phyloP scores from a whole-genome alignment of 1,139 yeast genomes.

The Hemisphaericaspora xylanilytica region DNA sequence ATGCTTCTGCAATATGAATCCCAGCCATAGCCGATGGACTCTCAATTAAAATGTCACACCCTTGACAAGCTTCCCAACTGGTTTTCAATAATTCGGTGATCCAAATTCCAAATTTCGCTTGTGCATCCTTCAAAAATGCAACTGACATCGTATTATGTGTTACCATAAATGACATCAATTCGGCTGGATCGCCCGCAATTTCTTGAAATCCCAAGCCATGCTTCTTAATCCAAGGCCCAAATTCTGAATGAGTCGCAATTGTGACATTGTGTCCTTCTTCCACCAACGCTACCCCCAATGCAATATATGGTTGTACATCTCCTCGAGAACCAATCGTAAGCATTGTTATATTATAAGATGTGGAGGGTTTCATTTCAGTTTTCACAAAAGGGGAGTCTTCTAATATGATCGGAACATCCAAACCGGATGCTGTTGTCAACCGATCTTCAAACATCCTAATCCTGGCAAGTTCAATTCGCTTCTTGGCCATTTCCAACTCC shows the following conservation, averaged over 20 bases:
- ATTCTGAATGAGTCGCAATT: slow-evolving; percentile 84
- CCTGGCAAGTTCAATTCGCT: slow-evolving; percentile 47
- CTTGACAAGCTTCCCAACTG: slow-evolving; percentile 86
- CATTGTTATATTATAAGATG: slow-evolving; percentile 60
- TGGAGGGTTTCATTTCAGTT: slow-evolving; percentile 51
- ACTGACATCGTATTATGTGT: slow-evolving; percentile 86
- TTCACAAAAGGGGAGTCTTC: slow-evolving; percentile 62
- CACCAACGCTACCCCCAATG: slow-evolving; percentile 74
- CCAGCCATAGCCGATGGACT: slow-evolving; percentile 97
- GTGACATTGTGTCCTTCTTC: slow-evolving; percentile 80
- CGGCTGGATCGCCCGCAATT: slow-evolving; percentile 92
- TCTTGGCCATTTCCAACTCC: slow-evolving; percentile 18
- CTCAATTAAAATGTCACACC: slow-evolving; percentile 80
- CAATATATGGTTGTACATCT: slow-evolving; percentile 94
- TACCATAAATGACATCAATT: slow-evolving; percentile 89
- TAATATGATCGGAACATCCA: slow-evolving; percentile 62
- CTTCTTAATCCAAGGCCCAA: slow-evolving; percentile 65
- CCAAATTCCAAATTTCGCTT: slow-evolving; percentile 75
- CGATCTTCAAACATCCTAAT: slow-evolving; percentile 62
- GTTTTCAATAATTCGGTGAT: slow-evolving; percentile 64
- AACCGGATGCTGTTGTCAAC: slow-evolving; percentile 55
- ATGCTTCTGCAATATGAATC: slow-evolving; percentile 88
- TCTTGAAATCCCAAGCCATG: slow-evolving; percentile 68
- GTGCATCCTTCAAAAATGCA: slow-evolving; percentile 79
- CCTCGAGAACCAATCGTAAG: slow-evolving; percentile 94